Evolutionary conservation across 2,329 filamentous ascomycete genomes (phyloP), one percentile per base, ranked within the genome.

Genomic region (Botryotinia calthae): DNA sequence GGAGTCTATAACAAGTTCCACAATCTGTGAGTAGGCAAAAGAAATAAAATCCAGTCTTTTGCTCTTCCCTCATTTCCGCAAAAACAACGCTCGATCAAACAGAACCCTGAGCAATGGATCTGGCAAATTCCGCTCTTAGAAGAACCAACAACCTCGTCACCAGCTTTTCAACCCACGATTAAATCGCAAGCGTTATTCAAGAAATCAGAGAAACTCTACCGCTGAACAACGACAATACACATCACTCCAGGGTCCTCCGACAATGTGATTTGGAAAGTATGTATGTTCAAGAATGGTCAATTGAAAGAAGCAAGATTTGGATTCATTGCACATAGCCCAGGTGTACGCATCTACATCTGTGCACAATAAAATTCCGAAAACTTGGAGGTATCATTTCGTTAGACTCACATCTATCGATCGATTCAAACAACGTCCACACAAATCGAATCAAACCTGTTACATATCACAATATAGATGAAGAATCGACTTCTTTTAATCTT

Each of bases 181-280:
- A 7, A n/a, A n/a, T 14, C 4, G 0, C 25, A n/a, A 7, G 48
- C 0, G 4, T 51, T n/a, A 9, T 51, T 51, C 0, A 7, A 51
- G 2, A 2, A n/a, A 5, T 7, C 48, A 2, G 14, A 7, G 2
- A 51, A 3, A 7, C 7, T 14, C 12, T 2, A 51, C 25, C 12
- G 12, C 48, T 51, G 3, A 2, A n/a, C 2, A 54, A 16, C 12
- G 12, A 2, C 48, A 54, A 54, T n/a, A 54, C 16, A 54, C 16
- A 54, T n/a, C 12, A 8, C 25, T 54, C 48, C 5, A 54, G 12
- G 10, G 12, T 7, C 0, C 25, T 54, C 25, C 5, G 0, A 3
- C 5, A n/a, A 54, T 16, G 25, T 54, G 12, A 54, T n/a, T 16
- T 54, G 12, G 12, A 54, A 7, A 14, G 25, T 16, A 54, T 7